Percentiles rank a stretch among this genome's conserved stretches.
Conservation (phyloP, 768 basidiomycete genomes). For the Albatrellus ellisii region DNA sequence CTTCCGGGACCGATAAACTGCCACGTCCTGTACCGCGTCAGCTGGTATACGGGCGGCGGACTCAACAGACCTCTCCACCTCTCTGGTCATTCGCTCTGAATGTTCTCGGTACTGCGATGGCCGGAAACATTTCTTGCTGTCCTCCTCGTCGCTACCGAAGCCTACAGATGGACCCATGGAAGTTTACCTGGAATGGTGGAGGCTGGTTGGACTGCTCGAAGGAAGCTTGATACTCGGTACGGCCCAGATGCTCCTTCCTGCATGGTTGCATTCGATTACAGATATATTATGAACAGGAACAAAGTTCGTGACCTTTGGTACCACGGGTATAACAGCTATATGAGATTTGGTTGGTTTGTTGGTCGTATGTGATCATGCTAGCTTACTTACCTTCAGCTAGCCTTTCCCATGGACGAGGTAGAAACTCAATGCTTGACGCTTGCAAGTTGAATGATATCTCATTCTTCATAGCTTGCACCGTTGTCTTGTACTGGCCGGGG, state of each 20-base stretch:
- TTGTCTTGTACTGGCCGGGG: constrained; percentile 79
- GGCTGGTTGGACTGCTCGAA: constrained; percentile 38
- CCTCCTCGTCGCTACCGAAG: constrained; percentile 26
- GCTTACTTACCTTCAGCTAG: constrained; percentile 23
- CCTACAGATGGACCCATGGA: constrained; percentile 8
- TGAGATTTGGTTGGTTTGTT: constrained; percentile 50
- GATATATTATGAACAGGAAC: constrained; percentile 31
- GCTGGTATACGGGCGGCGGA: too few relatives aligned
- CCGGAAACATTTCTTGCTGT: constrained; percentile 32
- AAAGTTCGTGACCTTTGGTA: constrained; percentile 72
- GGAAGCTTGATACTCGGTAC: constrained; percentile 45
- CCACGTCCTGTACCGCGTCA: neutral
- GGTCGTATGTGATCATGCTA: neutral
- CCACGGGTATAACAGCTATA: constrained; percentile 84
- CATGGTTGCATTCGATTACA: neutral
- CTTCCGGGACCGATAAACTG: neutral
- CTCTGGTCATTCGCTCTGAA: constrained; percentile 14
- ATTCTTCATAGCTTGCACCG: constrained; percentile 54
- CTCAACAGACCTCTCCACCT: too few relatives aligned
- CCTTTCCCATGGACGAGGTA: constrained; percentile 84
- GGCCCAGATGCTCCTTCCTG: constrained; percentile 12
- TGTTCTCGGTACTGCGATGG: constrained; percentile 36
- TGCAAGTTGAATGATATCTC: constrained; percentile 2
- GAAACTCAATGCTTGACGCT: constrained; percentile 5
- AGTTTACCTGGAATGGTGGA: constrained; percentile 3